Conservation (phyloP, 2,329 filamentous ascomycete species). For the Phialophora tarda region DNA sequence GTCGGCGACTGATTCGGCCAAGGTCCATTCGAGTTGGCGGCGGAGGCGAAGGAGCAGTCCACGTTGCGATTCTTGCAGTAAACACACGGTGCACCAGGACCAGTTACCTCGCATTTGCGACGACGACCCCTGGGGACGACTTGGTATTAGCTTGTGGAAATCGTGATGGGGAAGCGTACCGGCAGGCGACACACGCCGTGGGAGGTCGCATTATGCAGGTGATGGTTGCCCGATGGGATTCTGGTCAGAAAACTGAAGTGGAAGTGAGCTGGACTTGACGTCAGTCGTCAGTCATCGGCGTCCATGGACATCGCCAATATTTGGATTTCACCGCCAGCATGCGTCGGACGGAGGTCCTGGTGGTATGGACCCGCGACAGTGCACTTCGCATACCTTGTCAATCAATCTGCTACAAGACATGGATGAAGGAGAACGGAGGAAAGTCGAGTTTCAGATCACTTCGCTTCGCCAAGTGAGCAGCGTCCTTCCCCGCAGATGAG, state of each 20-base stretch:
- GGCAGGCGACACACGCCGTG: conserved; percentile 34
- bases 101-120: conserved; percentile 28
- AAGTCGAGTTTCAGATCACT: not conserved
- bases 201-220: conserved; percentile 29
- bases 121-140: conserved; percentile 25
- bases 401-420: not conserved
- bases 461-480: not conserved
- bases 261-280: not conserved
- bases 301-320: not conserved
- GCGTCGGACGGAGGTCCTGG: not conserved
- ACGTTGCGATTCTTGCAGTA: conserved; percentile 30
- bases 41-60: conserved; percentile 26
- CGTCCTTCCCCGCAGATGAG: not conserved
- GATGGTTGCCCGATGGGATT: not conserved
- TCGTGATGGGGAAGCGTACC: conserved; percentile 18
- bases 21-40: not conserved
- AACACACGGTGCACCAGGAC: conserved; percentile 25
- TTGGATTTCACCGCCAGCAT: not conserved
- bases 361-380: not conserved
- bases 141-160: not conserved
- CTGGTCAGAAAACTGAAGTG: not conserved
- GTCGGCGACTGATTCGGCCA: conserved; percentile 12
- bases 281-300: not conserved
- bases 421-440: not conserved
- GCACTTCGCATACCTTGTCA: not conserved